These are phyloP conservation scores for Trypanosoma lewisi DNA, from an alignment of 208 protist genomes.

Conservation along the genomic window DNA sequence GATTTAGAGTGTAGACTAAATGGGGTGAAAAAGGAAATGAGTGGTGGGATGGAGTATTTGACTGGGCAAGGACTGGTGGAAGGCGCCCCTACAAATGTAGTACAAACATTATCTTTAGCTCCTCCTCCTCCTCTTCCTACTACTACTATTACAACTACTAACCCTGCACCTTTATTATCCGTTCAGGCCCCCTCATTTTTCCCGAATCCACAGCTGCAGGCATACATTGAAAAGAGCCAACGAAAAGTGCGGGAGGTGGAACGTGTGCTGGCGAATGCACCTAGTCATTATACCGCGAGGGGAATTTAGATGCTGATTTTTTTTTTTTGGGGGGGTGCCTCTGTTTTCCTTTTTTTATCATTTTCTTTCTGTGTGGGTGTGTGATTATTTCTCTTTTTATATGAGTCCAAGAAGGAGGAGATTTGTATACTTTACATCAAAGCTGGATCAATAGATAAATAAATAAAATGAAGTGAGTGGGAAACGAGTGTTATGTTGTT, in stretches of 20 bases:
- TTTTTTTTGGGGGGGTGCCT: too few species aligned
- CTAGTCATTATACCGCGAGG: not conserved
- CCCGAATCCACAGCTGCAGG: slow-evolving; percentile 58
- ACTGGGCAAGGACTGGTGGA: not conserved
- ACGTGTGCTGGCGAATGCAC: slow-evolving; percentile 37
- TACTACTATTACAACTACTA: not conserved
- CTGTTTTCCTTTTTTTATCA: slow-evolving; percentile 25
- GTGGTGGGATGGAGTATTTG: not conserved
- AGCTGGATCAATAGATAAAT: too few species aligned
- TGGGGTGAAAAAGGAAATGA: not conserved
- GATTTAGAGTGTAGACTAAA: too few species aligned
- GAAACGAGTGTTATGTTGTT: too few species aligned
- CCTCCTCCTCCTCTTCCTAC: not conserved
- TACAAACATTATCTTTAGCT: too few species aligned
- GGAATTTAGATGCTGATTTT: not conserved
- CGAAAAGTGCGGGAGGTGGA: slow-evolving; percentile 64
- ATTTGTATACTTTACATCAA: too few species aligned
- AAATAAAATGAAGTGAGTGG: too few species aligned
- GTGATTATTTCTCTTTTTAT: not conserved
- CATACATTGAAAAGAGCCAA: slow-evolving; percentile 62
- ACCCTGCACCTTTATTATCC: slow-evolving; percentile 7
- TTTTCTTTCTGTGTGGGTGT: not conserved
- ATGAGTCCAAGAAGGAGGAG: too few species aligned
- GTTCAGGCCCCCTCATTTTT: slow-evolving; percentile 23
- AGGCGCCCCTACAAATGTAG: too few species aligned